These are phyloP conservation scores for Epichloe bromicola DNA, from an alignment of 2,329 filamentous ascomycete species.

Conservation along the genomic window DNA sequence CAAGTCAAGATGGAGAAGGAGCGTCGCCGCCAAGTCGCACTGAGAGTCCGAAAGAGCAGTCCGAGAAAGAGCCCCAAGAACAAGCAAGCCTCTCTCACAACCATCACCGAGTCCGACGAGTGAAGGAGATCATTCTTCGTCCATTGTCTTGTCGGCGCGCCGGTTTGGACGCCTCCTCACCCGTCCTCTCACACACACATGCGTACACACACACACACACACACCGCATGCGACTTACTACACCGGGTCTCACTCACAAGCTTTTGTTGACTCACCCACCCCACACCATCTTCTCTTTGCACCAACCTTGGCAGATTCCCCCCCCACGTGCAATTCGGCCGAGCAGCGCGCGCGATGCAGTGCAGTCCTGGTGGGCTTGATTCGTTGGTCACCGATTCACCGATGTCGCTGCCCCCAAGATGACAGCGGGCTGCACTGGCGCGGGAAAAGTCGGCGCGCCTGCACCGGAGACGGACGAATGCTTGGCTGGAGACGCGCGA, in stretches of 20 bases:
- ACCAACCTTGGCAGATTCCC: background rate
- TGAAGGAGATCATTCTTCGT: background rate
- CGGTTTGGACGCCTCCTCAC: background rate
- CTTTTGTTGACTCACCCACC: background rate
- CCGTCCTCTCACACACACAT: background rate
- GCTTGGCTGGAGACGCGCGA: background rate
- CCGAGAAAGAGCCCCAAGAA: conserved; percentile 38
- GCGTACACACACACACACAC: background rate
- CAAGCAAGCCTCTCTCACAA: conserved; percentile 37
- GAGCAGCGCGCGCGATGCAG: background rate
- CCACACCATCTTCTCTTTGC: background rate
- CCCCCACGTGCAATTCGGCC: background rate
- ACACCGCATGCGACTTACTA: background rate
- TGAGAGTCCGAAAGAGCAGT: conserved; percentile 20
- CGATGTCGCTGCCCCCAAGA: conserved; percentile 1
- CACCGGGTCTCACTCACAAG: conserved; percentile 2
- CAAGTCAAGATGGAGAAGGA: conserved; percentile 42
- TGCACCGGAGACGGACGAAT: background rate
- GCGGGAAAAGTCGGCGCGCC: conserved; percentile 1
- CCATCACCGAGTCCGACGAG: conserved; percentile 35
- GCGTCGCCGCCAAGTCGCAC: conserved; percentile 29
- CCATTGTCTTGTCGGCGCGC: background rate
- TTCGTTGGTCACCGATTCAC: background rate
- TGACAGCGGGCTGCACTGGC: background rate
- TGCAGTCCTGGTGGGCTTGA: background rate